phyloP scores from a whole-genome alignment of 2,329 filamentous ascomycete genomes.

The Pseudogymnoascus sp. region DNA sequence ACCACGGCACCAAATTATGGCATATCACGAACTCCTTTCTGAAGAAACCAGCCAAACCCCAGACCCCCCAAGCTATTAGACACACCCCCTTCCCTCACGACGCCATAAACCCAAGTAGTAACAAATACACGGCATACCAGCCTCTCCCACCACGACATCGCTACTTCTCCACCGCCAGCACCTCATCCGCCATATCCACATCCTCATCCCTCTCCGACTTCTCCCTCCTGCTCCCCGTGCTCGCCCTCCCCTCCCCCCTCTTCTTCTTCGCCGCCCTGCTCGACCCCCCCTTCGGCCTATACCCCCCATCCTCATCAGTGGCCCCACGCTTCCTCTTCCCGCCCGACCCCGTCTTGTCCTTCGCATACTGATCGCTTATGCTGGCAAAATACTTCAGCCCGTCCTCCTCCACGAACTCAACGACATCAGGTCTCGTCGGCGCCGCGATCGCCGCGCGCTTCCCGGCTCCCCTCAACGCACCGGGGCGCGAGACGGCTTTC shows the following conservation, averaged over 20 bases:
- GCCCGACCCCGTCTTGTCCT: conserved; percentile 15
- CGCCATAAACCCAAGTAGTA: neutral
- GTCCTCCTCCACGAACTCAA: conserved; percentile 31
- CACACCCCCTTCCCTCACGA: neutral
- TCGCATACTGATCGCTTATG: conserved; percentile 14
- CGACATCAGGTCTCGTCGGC: conserved; percentile 25
- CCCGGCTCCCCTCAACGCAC: conserved; percentile 28
- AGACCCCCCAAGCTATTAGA: neutral
- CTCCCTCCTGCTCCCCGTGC: neutral
- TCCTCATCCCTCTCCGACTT: neutral
- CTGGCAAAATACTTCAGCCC: conserved; percentile 28
- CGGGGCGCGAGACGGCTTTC: conserved; percentile 34
- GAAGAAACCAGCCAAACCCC: neutral
- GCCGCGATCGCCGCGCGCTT: conserved; percentile 28
- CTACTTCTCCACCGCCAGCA: neutral
- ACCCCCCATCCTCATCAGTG: conserved; percentile 49
- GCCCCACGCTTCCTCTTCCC: conserved; percentile 45
- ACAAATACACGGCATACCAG: conserved; percentile 3
- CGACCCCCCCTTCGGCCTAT: conserved; percentile 44
- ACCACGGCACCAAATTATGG: neutral
- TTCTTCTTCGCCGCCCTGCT: conserved; percentile 5
- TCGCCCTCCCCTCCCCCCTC: neutral
- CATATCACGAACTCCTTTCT: neutral
- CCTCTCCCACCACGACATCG: neutral
- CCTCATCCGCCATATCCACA: conserved; percentile 4